Evolutionary conservation across 2,329 filamentous ascomycete genomes (phyloP).

Genomic region (Beauveria pseudobassiana): DNA sequence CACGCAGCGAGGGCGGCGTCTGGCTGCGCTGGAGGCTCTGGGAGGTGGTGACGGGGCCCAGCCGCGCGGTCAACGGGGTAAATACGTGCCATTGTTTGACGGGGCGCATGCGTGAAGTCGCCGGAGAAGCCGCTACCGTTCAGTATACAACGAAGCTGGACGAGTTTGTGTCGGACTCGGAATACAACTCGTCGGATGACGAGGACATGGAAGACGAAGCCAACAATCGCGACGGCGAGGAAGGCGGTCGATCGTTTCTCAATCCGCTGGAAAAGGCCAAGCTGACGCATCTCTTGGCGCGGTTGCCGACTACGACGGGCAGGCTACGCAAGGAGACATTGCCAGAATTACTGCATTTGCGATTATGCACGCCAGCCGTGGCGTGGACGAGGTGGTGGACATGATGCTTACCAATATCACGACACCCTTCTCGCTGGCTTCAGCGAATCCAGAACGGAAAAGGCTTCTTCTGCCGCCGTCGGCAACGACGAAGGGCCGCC

Average conservation of each 20-base stretch:
- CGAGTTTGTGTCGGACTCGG: conserved; percentile 74
- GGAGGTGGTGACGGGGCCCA: conserved; percentile 67
- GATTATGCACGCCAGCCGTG: conserved; percentile 75
- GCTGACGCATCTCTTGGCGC: conserved; percentile 73
- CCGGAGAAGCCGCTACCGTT: conserved; percentile 69
- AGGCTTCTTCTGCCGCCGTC: conserved; percentile 33
- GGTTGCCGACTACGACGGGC: conserved; percentile 68
- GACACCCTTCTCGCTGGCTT: conserved; percentile 65
- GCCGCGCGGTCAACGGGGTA: conserved; percentile 36
- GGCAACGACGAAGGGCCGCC: conserved; percentile 35
- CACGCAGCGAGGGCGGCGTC: conserved; percentile 67
- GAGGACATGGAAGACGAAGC: conserved; percentile 61
- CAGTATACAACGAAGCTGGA: conserved; percentile 68
- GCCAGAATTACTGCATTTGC: conserved; percentile 82
- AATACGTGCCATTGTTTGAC: conserved; percentile 64
- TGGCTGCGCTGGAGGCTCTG: conserved; percentile 93
- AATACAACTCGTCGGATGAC: conserved; percentile 82
- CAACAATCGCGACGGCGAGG: conserved; percentile 33
- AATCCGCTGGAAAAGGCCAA: conserved; percentile 80
- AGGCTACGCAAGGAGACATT: conserved; percentile 74
- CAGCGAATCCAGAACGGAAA: conserved; percentile 54
- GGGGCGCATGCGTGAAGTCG: conserved; percentile 65
- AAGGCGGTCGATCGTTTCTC: conserved; percentile 56
- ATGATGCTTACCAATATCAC: conserved; percentile 78
- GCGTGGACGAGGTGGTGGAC: conserved; percentile 85